Base-by-base conservation (phyloP, 768 basidiomycete species). In the Russula vinacea region DNA sequence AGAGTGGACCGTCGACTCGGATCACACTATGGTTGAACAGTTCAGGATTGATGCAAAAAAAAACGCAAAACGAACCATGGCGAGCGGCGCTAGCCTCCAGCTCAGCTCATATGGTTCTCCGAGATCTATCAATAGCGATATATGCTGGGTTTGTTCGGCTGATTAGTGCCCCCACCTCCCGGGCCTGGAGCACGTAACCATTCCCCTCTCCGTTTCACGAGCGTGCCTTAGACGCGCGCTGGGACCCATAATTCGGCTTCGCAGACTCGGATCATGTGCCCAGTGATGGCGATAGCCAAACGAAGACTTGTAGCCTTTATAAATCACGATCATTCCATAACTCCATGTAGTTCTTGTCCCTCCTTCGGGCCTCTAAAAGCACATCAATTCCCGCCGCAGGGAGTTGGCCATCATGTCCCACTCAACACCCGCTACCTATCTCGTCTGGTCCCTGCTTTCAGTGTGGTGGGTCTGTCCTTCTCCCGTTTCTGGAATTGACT, bases 381-480 rank as follows among this genome's bases (percentile, higher is more conserved):
- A 19, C 7, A 3, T 22, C n/a, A 13, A 14, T 19, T 5, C n/a
- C 54, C 14, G 4, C 51, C 24, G 47, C 26, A 47, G 37, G 16
- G 14, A 4, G 14, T 58, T 13, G 5, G 42, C n/a, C 22, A 49
- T 2, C 40, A 65, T 65, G 64, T 65, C 8, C 40, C 64, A 65
- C 32, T 56, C 32, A 7, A 51, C 54, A 16, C 55, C 64, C 7
- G 47, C 64, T 10, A 61, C 58, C 33, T 81, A 79, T 70, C 78
- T 90, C 40, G 77, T 87, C 13, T 91, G 89, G 89, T 72, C 86
- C 1, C 68, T 84, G 24, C 69, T 90, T 47, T 77, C 80, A 9
- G 62, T 66, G 39, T 84, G 75, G 88, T 90, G 65, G 26, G 82
- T 77, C 35, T 10, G 11, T 22, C 22, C 49, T 45, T 5, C 42